Evolutionary conservation across 1,139 yeast genomes (phyloP).

Genomic region (Zhuliangozyma blackwelliae): DNA sequence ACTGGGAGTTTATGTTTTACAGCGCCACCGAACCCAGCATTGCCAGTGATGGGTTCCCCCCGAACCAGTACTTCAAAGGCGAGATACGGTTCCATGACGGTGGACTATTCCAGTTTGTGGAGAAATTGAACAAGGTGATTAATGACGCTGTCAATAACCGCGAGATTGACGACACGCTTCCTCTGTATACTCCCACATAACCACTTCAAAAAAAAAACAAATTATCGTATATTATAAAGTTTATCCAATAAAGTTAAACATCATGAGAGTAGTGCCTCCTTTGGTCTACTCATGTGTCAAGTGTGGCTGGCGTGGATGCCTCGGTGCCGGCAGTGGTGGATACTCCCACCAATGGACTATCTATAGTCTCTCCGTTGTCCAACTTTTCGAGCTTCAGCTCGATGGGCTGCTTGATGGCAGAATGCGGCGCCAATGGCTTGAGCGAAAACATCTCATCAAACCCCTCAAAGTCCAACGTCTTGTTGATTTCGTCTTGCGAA

Average conservation of each 20-base stretch:
- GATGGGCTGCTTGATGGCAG: conserved; percentile 24
- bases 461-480: conserved; percentile 40
- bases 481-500: conserved; percentile 18
- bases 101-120: conserved; percentile 40
- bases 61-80: conserved; percentile 35
- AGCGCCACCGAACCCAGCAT: conserved; percentile 23
- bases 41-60: conserved; percentile 44
- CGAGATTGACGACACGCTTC: conserved; percentile 44
- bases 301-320: conserved; percentile 15
- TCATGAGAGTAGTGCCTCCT: background rate
- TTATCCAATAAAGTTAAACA: background rate
- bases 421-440: conserved; percentile 30
- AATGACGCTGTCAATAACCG: conserved; percentile 31
- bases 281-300: conserved; percentile 5
- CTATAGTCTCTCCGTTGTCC: conserved; percentile 20
- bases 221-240: too few relatives aligned
- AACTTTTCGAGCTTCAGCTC: conserved; percentile 18
- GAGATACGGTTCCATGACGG: conserved; percentile 43
- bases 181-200: conserved; percentile 25
- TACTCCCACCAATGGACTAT: conserved; percentile 16
- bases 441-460: conserved; percentile 48
- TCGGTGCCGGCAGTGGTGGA: conserved; percentile 13
- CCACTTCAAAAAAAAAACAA: background rate
- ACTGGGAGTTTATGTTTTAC: conserved; percentile 42
- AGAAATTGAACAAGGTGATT: conserved; percentile 22